Conservation (phyloP, 2,329 filamentous ascomycete species). For the Sporothrix humicola region DNA sequence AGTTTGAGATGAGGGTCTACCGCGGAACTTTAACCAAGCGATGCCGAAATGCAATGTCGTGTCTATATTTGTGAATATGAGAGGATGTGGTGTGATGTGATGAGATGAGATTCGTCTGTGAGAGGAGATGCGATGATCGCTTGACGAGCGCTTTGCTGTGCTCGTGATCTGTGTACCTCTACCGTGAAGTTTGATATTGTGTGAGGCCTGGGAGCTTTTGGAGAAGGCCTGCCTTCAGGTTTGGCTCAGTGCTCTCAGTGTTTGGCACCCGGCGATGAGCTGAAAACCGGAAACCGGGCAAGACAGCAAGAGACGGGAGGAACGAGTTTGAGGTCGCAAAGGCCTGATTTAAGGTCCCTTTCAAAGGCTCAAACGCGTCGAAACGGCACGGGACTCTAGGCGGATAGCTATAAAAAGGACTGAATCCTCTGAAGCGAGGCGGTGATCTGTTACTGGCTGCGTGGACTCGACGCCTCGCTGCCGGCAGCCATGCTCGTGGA, state of each 20-base stretch:
- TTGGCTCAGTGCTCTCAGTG: neutral
- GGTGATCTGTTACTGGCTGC: constrained; percentile 24
- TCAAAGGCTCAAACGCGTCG: neutral
- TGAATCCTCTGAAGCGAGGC: constrained; percentile 13
- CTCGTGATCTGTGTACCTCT: neutral
- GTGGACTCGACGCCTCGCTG: constrained; percentile 27
- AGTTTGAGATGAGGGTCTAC: neutral
- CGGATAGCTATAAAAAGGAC: constrained; percentile 7
- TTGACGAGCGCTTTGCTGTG: neutral
- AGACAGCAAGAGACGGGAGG: neutral
- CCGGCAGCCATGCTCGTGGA: constrained; percentile 30
- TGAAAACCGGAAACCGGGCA: neutral
- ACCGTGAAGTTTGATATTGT: neutral
- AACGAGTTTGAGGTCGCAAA: neutral
- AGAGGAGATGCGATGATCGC: neutral
- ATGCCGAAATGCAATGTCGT: neutral
- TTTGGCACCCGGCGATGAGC: neutral
- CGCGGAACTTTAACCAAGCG: neutral
- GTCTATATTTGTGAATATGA: neutral
- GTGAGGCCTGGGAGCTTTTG: neutral
- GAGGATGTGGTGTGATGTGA: neutral
- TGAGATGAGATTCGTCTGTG: neutral
- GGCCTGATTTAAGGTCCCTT: neutral
- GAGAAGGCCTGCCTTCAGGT: constrained; percentile 12
- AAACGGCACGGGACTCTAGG: neutral